Base-by-base conservation (phyloP, 2,329 filamentous ascomycete species). In the Zasmidium citrigriseum region DNA sequence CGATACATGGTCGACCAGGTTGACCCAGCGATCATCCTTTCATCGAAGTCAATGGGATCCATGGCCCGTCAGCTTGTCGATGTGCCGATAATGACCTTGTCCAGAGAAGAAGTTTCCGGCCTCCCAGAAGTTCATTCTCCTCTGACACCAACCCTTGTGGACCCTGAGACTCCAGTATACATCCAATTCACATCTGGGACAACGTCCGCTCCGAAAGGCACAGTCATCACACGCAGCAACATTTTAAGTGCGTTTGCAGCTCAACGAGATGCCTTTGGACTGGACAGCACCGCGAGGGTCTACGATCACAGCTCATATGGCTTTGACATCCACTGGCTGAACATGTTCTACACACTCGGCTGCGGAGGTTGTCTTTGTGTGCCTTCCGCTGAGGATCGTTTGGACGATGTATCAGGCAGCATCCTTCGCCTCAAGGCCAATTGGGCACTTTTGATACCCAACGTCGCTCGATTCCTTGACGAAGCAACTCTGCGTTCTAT, bases 401-500 rank as follows among this genome's bases (percentile, higher is more conserved):
- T 80, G 38, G 77, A 80, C 52, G 79, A 85, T 52, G 73, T 86
- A 4, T 72, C 76, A 1, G 79, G 77, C 2, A 79, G 77, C 25
- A 38, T 52, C 41, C 22, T 4, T 7, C 46, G 22, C 12, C n/a
- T 38, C 16, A 24, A 23, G 11, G 18, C 18, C n/a, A 27, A 38
- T 0, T 87, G 24, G 34, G 34, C 34, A 10, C 34, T 41, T n/a
- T 41, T 41, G 16, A 41, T 41, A 0, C 82, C 84, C 1, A 76
- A 82, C 0, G 76, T 88, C 16, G 81, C 83, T 0, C 73, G 75
- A 14, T 75, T 76, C 0, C 52, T 82, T 1, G 72, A 76, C 14
- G 74, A 75, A 0, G 46, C 2, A 77, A 77, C 16, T 77, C 80
- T 54, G 72, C 74, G 29, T 71, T 76, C 64, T 67, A 71, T 2